Evolutionary conservation across 345 rosid genomes (phyloP).

Genomic region (Zanthoxylum bungeanum): DNA sequence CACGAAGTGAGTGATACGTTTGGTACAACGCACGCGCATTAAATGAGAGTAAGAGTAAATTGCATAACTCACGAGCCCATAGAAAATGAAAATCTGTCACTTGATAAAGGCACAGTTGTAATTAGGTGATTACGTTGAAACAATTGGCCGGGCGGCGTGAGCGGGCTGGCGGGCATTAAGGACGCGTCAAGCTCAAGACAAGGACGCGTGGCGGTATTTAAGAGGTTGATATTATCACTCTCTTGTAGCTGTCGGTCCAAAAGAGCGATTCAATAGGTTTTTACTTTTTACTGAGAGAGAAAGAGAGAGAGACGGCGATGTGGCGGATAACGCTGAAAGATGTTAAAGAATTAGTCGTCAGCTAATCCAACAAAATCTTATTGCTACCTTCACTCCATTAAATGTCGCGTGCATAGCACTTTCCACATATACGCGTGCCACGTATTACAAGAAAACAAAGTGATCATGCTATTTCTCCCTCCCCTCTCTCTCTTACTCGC

Average conservation of each 20-base stretch:
- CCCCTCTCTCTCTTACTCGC: slow-evolving; percentile 15
- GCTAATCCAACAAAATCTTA: background rate
- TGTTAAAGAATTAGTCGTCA: slow-evolving; percentile 3
- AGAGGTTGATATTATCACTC: slow-evolving; percentile 1
- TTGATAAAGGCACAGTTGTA: background rate
- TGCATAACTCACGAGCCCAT: background rate
- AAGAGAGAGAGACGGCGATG: slow-evolving; percentile 9
- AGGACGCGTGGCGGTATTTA: slow-evolving; percentile 13
- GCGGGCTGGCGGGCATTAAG: background rate
- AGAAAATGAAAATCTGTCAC: slow-evolving; percentile 13
- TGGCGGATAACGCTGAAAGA: slow-evolving; percentile 14
- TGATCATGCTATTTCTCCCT: slow-evolving; percentile 34
- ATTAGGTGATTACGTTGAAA: slow-evolving; percentile 10
- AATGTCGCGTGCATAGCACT: background rate
- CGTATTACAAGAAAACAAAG: slow-evolving; percentile 31
- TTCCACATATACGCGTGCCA: slow-evolving; percentile 39
- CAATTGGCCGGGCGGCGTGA: background rate
- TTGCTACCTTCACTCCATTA: background rate
- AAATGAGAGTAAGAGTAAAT: background rate
- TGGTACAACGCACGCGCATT: background rate
- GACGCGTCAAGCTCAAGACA: slow-evolving; percentile 22
- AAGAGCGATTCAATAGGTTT: slow-evolving; percentile 11
- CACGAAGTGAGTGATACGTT: background rate
- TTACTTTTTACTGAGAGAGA: background rate
- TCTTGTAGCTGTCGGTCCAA: slow-evolving; percentile 1